These are phyloP conservation scores for Volvox africanus DNA, from an alignment of 139 green algal genomes.

Conservation along the genomic window DNA sequence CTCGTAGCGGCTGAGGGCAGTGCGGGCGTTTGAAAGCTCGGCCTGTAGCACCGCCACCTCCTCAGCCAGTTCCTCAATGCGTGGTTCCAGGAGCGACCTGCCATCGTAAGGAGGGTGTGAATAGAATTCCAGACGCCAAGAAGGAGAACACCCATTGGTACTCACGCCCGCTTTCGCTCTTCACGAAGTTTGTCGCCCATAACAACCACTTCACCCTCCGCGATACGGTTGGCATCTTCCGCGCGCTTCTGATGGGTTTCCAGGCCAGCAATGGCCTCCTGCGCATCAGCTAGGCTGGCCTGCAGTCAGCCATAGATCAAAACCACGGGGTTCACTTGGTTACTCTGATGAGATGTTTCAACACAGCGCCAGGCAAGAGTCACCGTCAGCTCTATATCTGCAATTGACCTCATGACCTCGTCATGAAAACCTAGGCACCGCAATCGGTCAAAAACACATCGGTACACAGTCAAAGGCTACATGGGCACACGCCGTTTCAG, in stretches of 20 bases:
- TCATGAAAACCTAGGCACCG: too few relatives aligned
- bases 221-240: not conserved
- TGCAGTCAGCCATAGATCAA: not conserved
- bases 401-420: too few relatives aligned
- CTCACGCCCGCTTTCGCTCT: constrained; percentile 21
- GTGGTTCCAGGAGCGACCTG: constrained; percentile 11
- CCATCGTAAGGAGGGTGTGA: not conserved
- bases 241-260: not conserved
- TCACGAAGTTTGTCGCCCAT: not conserved
- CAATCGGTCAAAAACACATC: too few relatives aligned
- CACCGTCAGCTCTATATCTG: too few relatives aligned
- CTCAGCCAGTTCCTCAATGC: not conserved
- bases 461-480: too few relatives aligned
- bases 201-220: not conserved
- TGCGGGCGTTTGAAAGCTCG: not conserved
- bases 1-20: not conserved
- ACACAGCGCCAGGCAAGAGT: too few relatives aligned
- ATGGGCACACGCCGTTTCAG: too few relatives aligned
- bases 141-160: not conserved
- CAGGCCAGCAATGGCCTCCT: not conserved
- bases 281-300: not conserved
- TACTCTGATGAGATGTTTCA: too few relatives aligned
- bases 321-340: too few relatives aligned
- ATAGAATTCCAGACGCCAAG: not conserved
- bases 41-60: constrained; percentile 7